These are phyloP conservation scores for Kalaharituber pfeilii DNA, from an alignment of 2,329 filamentous ascomycete genomes.

Conservation along the genomic window DNA sequence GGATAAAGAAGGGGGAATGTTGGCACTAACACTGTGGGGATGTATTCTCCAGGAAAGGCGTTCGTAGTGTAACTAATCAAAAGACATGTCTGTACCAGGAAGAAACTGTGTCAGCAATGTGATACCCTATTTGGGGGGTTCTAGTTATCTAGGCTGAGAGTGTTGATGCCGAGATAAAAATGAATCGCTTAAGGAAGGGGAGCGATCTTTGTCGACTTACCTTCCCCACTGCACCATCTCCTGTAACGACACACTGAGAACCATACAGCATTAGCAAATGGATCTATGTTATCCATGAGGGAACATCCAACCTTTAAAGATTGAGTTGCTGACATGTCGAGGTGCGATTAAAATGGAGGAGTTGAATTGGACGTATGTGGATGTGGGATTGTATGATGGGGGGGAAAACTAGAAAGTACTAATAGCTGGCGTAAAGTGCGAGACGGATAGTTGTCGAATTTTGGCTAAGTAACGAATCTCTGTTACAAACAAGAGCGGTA, in stretches of 20 bases:
- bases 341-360: not conserved
- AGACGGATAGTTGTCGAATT: too few species aligned
- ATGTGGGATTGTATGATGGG: not conserved
- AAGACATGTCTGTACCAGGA: slow-evolving; percentile 62
- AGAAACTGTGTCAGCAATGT: not conserved
- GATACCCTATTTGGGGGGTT: not conserved
- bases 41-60: slow-evolving; percentile 99
- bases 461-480: not conserved
- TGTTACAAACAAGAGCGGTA: too few species aligned
- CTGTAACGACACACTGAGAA: slow-evolving; percentile 81
- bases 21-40: slow-evolving; percentile 72
- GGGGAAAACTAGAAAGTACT: not conserved
- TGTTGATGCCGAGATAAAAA: not conserved
- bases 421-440: not conserved
- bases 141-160: too few species aligned
- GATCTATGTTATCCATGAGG: slow-evolving; percentile 17
- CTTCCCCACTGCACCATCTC: slow-evolving; percentile 98
- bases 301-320: slow-evolving; percentile 59
- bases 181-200: slow-evolving; percentile 6
- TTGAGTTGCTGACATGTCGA: slow-evolving; percentile 58
- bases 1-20: too few species aligned
- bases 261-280: slow-evolving; percentile 21
- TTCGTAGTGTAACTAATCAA: slow-evolving; percentile 99
- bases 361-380: not conserved
- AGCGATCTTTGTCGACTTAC: slow-evolving; percentile 36